Conservation (phyloP, 2,329 filamentous ascomycete genomes). For the Cercospora beticola region DNA sequence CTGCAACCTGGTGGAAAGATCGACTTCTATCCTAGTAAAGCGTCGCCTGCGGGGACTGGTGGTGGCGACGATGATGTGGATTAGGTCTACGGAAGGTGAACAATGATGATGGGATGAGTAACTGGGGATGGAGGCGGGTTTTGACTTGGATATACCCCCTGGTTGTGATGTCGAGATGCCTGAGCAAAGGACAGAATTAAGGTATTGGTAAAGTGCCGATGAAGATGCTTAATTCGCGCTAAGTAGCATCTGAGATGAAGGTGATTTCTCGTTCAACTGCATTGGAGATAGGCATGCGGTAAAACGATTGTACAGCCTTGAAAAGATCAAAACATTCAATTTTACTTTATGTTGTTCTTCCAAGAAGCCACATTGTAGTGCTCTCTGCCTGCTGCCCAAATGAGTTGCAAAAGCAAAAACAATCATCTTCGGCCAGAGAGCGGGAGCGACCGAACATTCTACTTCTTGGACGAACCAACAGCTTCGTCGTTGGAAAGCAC, state of each 20-base stretch:
- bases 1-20: constrained; percentile 66
- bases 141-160: constrained; percentile 5
- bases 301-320: background rate
- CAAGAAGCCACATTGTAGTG: background rate
- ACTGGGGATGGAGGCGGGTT: background rate
- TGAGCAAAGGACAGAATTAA: background rate
- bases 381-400: background rate
- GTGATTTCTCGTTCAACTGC: background rate
- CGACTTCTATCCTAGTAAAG: constrained; percentile 62
- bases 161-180: background rate
- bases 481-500: no score
- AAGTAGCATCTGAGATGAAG: background rate
- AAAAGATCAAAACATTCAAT: background rate
- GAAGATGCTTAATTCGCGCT: background rate
- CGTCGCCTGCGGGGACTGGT: background rate
- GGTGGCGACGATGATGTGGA: constrained; percentile 15
- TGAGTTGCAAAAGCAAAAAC: background rate
- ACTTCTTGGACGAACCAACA: no score
- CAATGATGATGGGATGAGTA: background rate
- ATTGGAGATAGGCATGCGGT: background rate
- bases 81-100: background rate
- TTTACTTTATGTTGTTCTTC: background rate
- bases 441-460: no score
- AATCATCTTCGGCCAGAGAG: background rate
- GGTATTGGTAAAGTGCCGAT: background rate